A percentile compares a stretch with the other conserved stretches of the same genome.
Conservation (phyloP, 2,329 filamentous ascomycete species). For the Claviceps sp. region DNA sequence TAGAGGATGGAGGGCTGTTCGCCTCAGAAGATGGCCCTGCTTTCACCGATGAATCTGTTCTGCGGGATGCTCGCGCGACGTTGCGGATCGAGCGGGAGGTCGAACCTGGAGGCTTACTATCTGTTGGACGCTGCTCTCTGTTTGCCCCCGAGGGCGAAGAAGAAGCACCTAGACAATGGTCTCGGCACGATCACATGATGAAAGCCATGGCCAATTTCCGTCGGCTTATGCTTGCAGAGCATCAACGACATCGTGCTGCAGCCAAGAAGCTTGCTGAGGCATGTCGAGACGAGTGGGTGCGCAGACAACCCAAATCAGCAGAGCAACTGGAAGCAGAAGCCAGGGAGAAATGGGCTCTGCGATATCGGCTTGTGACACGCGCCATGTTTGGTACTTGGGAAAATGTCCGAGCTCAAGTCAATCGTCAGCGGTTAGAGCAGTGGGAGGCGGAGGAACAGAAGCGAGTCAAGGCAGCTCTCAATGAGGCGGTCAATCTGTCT, state of each 20-base stretch:
- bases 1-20: constrained; percentile 45
- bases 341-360: constrained; percentile 47
- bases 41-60: constrained; percentile 48
- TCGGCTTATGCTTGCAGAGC: constrained; percentile 66
- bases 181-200: constrained; percentile 75
- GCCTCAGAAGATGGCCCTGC: constrained; percentile 39
- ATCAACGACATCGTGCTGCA: constrained; percentile 57
- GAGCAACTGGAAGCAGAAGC: constrained; percentile 77
- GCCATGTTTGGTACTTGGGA: constrained; percentile 46
- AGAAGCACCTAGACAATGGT: constrained; percentile 67
- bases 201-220: constrained; percentile 71
- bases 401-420: constrained; percentile 48
- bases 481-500: constrained; percentile 59
- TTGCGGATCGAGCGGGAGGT: constrained; percentile 58
- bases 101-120: constrained; percentile 62
- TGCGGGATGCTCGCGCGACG: constrained; percentile 56
- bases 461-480: constrained; percentile 54
- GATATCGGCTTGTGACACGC: constrained; percentile 59
- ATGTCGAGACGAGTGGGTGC: constrained; percentile 61
- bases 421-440: constrained; percentile 42
- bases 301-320: constrained; percentile 57
- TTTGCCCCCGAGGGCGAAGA: constrained; percentile 60
- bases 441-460: constrained; percentile 54
- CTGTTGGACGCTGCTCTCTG: constrained; percentile 52
- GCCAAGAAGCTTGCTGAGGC: constrained; percentile 73